These are phyloP conservation scores for Straminergon stramineum DNA, from an alignment of 225 moss, liverwort and hornwort species.

Conservation along the genomic window DNA sequence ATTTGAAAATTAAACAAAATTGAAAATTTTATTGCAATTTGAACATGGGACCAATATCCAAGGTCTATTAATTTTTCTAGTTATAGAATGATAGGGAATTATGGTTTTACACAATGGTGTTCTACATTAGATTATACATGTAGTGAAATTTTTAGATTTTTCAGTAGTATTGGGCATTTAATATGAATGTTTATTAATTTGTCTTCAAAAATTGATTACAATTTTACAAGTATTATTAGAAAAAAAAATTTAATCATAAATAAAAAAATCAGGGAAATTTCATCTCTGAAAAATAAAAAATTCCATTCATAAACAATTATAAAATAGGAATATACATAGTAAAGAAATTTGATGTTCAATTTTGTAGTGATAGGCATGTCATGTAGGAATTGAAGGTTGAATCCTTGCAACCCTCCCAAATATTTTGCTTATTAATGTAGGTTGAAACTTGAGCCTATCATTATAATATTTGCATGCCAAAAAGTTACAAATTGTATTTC, in stretches of 20 bases:
- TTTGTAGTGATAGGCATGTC: fast-evolving
- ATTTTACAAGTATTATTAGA: neutral
- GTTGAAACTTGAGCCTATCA: neutral
- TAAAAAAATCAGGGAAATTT: neutral
- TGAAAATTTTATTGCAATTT: too few relatives aligned
- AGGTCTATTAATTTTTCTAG: neutral
- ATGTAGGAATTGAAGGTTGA: neutral
- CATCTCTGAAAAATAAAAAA: neutral
- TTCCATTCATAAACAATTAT: neutral
- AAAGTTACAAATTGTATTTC: neutral
- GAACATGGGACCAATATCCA: neutral
- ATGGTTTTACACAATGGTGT: neutral
- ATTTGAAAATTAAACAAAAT: too few relatives aligned
- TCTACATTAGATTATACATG: neutral
- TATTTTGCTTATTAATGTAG: neutral
- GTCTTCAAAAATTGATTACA: neutral
- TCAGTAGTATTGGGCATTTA: neutral
- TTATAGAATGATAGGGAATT: neutral
- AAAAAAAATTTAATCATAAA: neutral
- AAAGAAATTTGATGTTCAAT: neutral
- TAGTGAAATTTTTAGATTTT: neutral
- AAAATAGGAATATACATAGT: neutral
- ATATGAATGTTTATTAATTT: neutral
- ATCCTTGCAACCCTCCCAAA: neutral
- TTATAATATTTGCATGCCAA: neutral